Evolutionary conservation across 169 alveolate genomes (phyloP).

Genomic region (Blepharisma undulans): DNA sequence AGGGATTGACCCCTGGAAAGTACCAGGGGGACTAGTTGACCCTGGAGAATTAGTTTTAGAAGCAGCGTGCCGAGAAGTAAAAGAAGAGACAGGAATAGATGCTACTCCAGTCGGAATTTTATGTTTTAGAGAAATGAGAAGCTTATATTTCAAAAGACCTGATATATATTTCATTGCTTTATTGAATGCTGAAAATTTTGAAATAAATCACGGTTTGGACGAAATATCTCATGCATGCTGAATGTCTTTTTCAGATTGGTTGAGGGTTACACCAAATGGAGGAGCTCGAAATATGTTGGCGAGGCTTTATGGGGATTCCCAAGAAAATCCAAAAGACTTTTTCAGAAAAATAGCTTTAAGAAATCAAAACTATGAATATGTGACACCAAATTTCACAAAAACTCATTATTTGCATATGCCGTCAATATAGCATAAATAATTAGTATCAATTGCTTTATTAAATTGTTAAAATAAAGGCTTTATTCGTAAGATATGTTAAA

Average conservation of each 20-base stretch:
- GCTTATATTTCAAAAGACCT: neutral
- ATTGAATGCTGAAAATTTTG: neutral
- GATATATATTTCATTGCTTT: slow-evolving; percentile 18
- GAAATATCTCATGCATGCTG: neutral
- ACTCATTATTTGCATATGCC: neutral
- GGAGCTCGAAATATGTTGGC: neutral
- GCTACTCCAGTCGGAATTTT: neutral
- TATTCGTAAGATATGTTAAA: too few relatives aligned
- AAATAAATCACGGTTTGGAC: neutral
- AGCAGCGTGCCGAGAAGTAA: slow-evolving; percentile 16
- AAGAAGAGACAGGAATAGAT: slow-evolving; percentile 37
- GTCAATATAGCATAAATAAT: neutral
- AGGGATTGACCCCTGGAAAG: neutral
- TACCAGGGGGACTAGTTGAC: slow-evolving; percentile 33
- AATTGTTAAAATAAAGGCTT: too few relatives aligned
- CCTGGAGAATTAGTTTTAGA: slow-evolving; percentile 5
- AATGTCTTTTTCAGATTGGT: slow-evolving; percentile 12
- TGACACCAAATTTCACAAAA: neutral
- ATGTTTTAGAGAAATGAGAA: neutral
- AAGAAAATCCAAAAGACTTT: neutral
- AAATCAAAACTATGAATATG: neutral
- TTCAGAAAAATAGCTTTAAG: neutral
- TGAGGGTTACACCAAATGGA: neutral
- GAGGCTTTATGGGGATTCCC: neutral
- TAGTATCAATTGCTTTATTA: too few relatives aligned